Conservation (phyloP, 1,139 yeast genomes). For the Spathaspora sp. region DNA sequence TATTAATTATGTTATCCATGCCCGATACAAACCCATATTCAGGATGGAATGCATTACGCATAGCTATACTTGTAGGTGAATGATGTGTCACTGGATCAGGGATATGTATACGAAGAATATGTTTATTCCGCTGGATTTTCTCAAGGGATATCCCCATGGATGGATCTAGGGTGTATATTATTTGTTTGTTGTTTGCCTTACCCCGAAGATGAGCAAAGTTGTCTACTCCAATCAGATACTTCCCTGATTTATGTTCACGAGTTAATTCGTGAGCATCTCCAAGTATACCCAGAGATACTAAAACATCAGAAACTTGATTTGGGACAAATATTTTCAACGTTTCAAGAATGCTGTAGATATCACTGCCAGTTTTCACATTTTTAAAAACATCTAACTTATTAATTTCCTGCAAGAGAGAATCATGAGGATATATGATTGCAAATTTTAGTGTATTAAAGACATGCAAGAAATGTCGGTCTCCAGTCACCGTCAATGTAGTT, state of each 20-base stretch:
- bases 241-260: neutral
- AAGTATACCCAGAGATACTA: slow-evolving; percentile 28
- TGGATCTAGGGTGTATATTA: slow-evolving; percentile 22
- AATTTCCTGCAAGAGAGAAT: slow-evolving; percentile 17
- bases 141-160: neutral
- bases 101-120: slow-evolving; percentile 29
- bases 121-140: neutral
- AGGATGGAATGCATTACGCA: slow-evolving; percentile 1
- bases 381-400: slow-evolving; percentile 18
- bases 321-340: slow-evolving; percentile 25
- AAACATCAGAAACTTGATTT: slow-evolving; percentile 24
- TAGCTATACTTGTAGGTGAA: neutral
- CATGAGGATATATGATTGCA: slow-evolving; percentile 36
- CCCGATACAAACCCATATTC: slow-evolving; percentile 1
- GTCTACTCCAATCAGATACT: slow-evolving; percentile 9
- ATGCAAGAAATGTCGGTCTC: slow-evolving; percentile 25
- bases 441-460: slow-evolving; percentile 33
- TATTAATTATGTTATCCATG: slow-evolving; percentile 3
- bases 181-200: slow-evolving; percentile 23
- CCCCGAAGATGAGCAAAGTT: slow-evolving; percentile 29
- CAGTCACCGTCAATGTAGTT: slow-evolving; percentile 32
- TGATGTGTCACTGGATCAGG: slow-evolving; percentile 27
- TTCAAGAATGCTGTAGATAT: slow-evolving; percentile 20
- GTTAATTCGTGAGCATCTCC: slow-evolving; percentile 17
- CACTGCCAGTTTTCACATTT: slow-evolving; percentile 12